Evolutionary conservation across 2,329 filamentous ascomycete species (phyloP).

Genomic region (Diaporthe ampelina): DNA sequence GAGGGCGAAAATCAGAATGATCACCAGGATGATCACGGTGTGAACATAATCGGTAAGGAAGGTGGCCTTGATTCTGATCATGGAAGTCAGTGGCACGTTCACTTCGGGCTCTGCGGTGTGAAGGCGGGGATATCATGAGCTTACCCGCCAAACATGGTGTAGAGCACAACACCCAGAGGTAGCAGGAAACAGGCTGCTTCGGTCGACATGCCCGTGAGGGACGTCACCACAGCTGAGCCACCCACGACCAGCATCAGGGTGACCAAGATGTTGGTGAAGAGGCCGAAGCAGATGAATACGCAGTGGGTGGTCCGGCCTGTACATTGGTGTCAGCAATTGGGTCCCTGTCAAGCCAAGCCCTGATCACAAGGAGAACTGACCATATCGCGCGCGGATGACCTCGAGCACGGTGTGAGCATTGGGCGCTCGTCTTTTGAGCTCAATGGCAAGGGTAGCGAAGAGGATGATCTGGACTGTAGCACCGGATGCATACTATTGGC

Average conservation of each 20-base stretch:
- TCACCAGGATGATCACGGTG: slow-evolving; percentile 85
- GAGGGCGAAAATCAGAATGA: slow-evolving; percentile 88
- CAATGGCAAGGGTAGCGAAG: slow-evolving; percentile 91
- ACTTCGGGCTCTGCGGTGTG: background rate
- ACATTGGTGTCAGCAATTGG: background rate
- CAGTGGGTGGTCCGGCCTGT: slow-evolving; percentile 62
- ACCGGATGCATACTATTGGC: slow-evolving; percentile 67
- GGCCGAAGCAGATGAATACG: slow-evolving; percentile 85
- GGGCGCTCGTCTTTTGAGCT: slow-evolving; percentile 87
- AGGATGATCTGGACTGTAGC: slow-evolving; percentile 90
- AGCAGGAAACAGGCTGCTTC: slow-evolving; percentile 88
- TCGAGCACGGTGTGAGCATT: slow-evolving; percentile 91
- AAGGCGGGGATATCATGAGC: background rate
- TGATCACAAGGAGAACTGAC: slow-evolving; percentile 49
- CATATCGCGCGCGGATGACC: slow-evolving; percentile 86
- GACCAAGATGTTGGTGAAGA: slow-evolving; percentile 89
- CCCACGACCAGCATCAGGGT: slow-evolving; percentile 91
- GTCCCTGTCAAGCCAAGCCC: background rate
- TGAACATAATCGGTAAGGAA: slow-evolving; percentile 91
- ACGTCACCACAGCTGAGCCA: slow-evolving; percentile 78
- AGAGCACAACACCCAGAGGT: slow-evolving; percentile 83
- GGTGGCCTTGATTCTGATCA: slow-evolving; percentile 77
- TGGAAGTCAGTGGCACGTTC: background rate
- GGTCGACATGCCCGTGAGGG: slow-evolving; percentile 81
- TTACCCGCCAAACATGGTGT: slow-evolving; percentile 80